Percentiles rank a stretch among this genome's conserved stretches.
phyloP scores from a whole-genome alignment of 2,329 filamentous ascomycete species.

The Stylonectria norvegica region DNA sequence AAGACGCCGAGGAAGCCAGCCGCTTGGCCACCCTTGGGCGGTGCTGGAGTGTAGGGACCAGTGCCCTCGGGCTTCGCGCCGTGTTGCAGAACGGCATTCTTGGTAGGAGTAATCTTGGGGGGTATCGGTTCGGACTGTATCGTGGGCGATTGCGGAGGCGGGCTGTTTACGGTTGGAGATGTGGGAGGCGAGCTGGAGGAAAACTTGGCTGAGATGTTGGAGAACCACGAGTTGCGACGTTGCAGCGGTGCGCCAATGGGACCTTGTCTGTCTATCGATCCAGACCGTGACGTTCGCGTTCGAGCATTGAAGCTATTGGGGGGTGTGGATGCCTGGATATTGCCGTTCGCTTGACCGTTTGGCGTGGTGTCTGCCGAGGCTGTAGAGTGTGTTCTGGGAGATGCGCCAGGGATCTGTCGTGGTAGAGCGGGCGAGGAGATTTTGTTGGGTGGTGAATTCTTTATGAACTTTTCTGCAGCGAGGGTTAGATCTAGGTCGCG shows the following conservation, averaged over 20 bases:
- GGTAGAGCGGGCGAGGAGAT: conserved; percentile 29
- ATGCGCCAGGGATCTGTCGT: conserved; percentile 30
- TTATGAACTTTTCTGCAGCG: conserved; percentile 29
- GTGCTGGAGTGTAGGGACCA: conserved; percentile 69
- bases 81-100: conserved; percentile 59
- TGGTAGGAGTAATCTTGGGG: conserved; percentile 48
- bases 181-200: conserved; percentile 43
- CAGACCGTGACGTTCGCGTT: conserved; percentile 31
- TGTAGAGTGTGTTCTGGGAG: conserved; percentile 27
- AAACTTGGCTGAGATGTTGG: conserved; percentile 89
- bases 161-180: conserved; percentile 30
- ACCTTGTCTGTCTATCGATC: conserved; percentile 34
- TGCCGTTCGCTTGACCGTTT: conserved; percentile 18
- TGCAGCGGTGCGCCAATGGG: conserved; percentile 36
- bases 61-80: conserved; percentile 55
- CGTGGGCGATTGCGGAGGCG: conserved; percentile 23
- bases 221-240: conserved; percentile 83
- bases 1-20: conserved; percentile 78
- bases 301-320: conserved; percentile 22
- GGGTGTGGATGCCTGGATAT: conserved; percentile 13
- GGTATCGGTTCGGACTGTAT: conserved; percentile 40
- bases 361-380: conserved; percentile 20
- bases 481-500: conserved; percentile 9
- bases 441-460: conserved; percentile 28
- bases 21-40: conserved; percentile 64